Percentiles rank a stretch among this genome's conserved stretches.
phyloP scores from a whole-genome alignment of 805 yeast genomes.

The Kodamaea neixiangensis region DNA sequence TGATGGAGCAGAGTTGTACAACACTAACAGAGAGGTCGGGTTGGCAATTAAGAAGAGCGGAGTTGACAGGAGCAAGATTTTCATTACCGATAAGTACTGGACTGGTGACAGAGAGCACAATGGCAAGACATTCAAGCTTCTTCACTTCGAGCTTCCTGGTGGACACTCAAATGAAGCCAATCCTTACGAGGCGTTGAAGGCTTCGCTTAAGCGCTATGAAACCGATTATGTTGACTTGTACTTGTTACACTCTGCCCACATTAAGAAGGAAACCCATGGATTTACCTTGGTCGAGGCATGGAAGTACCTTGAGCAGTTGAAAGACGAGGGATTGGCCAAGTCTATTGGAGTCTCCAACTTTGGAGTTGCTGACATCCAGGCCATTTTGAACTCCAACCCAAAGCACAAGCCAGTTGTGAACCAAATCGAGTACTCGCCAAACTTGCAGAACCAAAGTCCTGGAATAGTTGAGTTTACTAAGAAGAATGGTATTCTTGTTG shows the following conservation, averaged over 20 bases:
- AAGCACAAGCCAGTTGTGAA: constrained; percentile 72
- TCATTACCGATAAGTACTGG: constrained; percentile 60
- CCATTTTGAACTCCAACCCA: constrained; percentile 63
- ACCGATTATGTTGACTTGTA: constrained; percentile 55
- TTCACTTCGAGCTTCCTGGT: neutral
- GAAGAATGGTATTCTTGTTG: constrained; percentile 51
- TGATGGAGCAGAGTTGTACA: constrained; percentile 68
- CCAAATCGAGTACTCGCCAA: constrained; percentile 92
- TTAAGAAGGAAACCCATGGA: constrained; percentile 32
- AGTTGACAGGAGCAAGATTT: constrained; percentile 44
- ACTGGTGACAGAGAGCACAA: constrained; percentile 20
- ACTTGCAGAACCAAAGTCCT: constrained; percentile 72
- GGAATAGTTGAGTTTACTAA: constrained; percentile 74
- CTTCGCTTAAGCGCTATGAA: constrained; percentile 39
- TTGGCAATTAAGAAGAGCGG: constrained; percentile 35
- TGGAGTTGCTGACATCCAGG: constrained; percentile 65
- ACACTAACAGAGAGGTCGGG: constrained; percentile 60
- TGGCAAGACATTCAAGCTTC: neutral
- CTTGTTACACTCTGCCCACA: constrained; percentile 49
- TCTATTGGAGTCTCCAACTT: constrained; percentile 85
- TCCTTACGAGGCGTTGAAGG: constrained; percentile 45
- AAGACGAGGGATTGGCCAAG: constrained; percentile 62
- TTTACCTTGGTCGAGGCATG: constrained; percentile 53
- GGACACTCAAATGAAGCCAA: constrained; percentile 10
- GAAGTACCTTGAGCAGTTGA: constrained; percentile 71